phyloP scores from a whole-genome alignment of 192 early-diverging fungal species.

The Coemansia sp. region DNA sequence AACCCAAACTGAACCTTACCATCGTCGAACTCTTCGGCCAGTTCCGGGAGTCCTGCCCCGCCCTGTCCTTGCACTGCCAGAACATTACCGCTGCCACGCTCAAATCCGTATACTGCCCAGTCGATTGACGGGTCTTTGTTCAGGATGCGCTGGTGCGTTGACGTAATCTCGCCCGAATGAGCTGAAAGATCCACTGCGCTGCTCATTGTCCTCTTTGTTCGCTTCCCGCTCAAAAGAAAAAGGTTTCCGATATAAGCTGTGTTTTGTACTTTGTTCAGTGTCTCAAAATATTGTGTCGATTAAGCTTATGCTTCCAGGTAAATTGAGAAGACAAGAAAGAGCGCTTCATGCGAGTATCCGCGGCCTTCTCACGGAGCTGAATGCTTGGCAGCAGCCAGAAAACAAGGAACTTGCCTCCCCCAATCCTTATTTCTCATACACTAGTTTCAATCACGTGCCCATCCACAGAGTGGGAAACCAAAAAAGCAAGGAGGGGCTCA shows the following conservation, averaged over 20 bases:
- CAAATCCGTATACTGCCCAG: conserved; percentile 78
- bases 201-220: conserved; percentile 36
- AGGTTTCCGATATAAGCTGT: no score
- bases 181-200: conserved; percentile 67
- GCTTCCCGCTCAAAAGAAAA: not conserved
- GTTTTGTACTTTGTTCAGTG: no score
- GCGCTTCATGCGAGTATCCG: no score
- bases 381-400: no score
- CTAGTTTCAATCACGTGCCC: not conserved
- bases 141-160: conserved; percentile 67
- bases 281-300: no score
- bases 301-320: no score
- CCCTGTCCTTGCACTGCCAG: conserved; percentile 60
- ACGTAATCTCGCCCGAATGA: conserved; percentile 62
- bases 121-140: conserved; percentile 56
- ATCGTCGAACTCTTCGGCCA: conserved; percentile 89
- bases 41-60: conserved; percentile 77
- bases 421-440: not conserved
- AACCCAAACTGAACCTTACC: conserved; percentile 90
- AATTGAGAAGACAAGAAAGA: no score
- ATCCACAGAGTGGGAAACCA: conserved; percentile 1
- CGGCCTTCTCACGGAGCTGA: no score
- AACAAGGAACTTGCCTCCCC: no score
- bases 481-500: no score
- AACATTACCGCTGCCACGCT: conserved; percentile 63